Conservation (phyloP, 2,329 filamentous ascomycete genomes). For the Diplodia seriata region DNA sequence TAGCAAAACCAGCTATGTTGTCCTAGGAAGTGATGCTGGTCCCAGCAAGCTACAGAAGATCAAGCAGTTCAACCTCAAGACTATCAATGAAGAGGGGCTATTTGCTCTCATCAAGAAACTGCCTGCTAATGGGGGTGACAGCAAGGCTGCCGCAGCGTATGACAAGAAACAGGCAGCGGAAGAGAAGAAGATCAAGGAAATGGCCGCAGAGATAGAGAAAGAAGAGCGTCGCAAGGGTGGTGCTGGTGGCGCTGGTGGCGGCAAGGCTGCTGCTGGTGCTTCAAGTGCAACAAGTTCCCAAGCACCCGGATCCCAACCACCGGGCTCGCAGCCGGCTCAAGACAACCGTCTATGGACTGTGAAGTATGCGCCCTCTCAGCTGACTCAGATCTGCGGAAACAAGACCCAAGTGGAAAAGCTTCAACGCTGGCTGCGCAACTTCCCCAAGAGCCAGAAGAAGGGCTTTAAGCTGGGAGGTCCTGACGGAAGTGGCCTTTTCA, state of each 20-base stretch:
- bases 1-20: conserved; percentile 91
- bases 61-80: conserved; percentile 77
- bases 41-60: conserved; percentile 94
- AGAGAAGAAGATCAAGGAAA: conserved; percentile 78
- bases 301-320: conserved; percentile 46
- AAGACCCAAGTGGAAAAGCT: conserved; percentile 89
- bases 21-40: conserved; percentile 88
- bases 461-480: conserved; percentile 82
- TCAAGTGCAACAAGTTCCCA: conserved; percentile 45
- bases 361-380: conserved; percentile 87
- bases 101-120: conserved; percentile 83
- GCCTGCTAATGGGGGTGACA: conserved; percentile 84
- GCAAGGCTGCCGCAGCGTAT: conserved; percentile 84
- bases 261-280: conserved; percentile 52
- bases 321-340: conserved; percentile 39
- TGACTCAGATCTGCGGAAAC: conserved; percentile 93
- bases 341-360: conserved; percentile 76
- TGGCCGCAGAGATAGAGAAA: conserved; percentile 83
- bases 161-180: conserved; percentile 86
- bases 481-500: conserved; percentile 81
- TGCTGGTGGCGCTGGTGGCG: conserved; percentile 45
- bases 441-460: conserved; percentile 77
- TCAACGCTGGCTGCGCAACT: conserved; percentile 83
- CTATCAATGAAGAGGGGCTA: conserved; percentile 91
- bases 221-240: conserved; percentile 69